Evolutionary conservation across 192 early-diverging fungal species (phyloP).

Genomic region (Linnemannia exigua): DNA sequence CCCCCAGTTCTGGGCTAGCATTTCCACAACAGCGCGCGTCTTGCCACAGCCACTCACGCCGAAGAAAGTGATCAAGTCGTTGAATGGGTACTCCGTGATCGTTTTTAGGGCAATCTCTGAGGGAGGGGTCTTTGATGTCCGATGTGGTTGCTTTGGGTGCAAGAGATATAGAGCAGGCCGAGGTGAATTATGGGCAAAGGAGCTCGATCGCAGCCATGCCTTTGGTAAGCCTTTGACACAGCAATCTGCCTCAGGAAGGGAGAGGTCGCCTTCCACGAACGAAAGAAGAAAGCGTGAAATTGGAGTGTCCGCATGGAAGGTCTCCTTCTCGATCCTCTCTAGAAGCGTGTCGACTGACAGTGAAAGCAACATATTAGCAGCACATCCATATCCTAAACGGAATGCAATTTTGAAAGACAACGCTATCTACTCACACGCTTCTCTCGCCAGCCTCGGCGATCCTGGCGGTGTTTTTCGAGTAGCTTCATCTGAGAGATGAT

Average conservation of each 20-base stretch:
- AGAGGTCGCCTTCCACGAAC: too few species aligned
- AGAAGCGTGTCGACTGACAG: not conserved
- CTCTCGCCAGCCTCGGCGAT: not conserved
- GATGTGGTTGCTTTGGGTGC: slow-evolving; percentile 46
- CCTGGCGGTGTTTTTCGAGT: too few species aligned
- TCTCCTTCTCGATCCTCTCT: not conserved
- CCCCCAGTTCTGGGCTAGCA: slow-evolving; percentile 48
- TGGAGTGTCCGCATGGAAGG: not conserved
- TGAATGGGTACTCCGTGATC: slow-evolving; percentile 36
- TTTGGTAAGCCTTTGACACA: slow-evolving; percentile 42
- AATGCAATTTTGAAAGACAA: too few species aligned
- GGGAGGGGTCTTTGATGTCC: slow-evolving; percentile 34
- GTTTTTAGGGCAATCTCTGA: slow-evolving; percentile 26
- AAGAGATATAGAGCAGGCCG: slow-evolving; percentile 45
- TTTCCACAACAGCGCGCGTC: slow-evolving; percentile 52
- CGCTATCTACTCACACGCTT: slow-evolving; percentile 6
- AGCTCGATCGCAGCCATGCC: slow-evolving; percentile 34
- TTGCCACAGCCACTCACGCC: slow-evolving; percentile 52
- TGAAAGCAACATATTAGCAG: not conserved
- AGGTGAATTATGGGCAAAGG: slow-evolving; percentile 14
- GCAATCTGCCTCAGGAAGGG: slow-evolving; percentile 36
- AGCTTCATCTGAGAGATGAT: not conserved
- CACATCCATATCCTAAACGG: not conserved
- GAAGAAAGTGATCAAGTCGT: slow-evolving; percentile 45
- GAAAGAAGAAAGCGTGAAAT: not conserved